Percentiles rank a stretch among this genome's conserved stretches.
Conservation (phyloP, 352 stramenopile species). For the Pythium brassicae region DNA sequence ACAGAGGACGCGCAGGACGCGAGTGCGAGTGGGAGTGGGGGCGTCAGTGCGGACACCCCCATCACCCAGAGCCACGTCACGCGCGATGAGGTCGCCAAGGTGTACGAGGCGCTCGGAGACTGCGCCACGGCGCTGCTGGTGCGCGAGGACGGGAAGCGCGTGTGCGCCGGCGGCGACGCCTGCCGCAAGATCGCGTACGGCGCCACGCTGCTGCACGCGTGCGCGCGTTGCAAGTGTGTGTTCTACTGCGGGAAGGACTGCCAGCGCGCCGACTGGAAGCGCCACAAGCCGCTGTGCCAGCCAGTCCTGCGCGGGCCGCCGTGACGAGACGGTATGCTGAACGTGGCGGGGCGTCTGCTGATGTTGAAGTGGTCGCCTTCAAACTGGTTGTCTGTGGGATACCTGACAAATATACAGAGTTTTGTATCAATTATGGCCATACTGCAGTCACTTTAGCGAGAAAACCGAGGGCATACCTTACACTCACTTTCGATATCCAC, state of each 20-base stretch:
- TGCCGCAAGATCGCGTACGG: conserved; percentile 53
- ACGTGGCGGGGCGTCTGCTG: not conserved
- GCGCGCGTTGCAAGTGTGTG: conserved; percentile 59
- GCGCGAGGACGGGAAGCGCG: conserved; percentile 37
- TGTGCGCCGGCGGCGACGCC: conserved; percentile 38
- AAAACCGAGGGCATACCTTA: too few species aligned
- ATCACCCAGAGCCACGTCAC: conserved; percentile 60
- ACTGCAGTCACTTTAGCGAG: too few species aligned
- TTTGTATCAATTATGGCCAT: too few species aligned
- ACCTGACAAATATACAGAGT: too few species aligned
- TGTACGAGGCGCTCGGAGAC: conserved; percentile 61
- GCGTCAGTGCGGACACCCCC: too few species aligned
- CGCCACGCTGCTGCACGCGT: conserved; percentile 39
- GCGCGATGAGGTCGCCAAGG: conserved; percentile 67
- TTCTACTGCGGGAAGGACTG: conserved; percentile 69
- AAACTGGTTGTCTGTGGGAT: not conserved
- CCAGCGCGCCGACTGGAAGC: conserved; percentile 67
- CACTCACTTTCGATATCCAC: not conserved
- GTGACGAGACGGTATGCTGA: not conserved
- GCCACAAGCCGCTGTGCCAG: conserved; percentile 47
- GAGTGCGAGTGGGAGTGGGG: conserved; percentile 1
- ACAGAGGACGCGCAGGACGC: conserved; percentile 25
- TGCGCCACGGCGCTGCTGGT: conserved; percentile 34
- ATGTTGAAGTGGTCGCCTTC: too few species aligned
- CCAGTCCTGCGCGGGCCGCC: not conserved